Evolutionary conservation across 2,329 filamentous ascomycete genomes (phyloP).

Genomic region (Fusarium newnesense): DNA sequence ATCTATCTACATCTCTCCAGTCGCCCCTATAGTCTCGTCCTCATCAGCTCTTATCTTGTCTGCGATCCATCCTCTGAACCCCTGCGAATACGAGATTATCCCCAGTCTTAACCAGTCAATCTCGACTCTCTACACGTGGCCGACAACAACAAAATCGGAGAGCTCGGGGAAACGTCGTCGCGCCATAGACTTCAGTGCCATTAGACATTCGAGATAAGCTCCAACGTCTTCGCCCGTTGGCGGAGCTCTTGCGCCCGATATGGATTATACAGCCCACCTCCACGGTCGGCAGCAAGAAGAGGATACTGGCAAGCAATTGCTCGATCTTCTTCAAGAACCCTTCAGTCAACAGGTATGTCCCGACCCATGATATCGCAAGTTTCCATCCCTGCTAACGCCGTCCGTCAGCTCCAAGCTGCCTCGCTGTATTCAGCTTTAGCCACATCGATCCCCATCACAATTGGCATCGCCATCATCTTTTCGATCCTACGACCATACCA

Average conservation of each 20-base stretch:
- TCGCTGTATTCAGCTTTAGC: constrained; percentile 83
- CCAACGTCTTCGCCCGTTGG: constrained; percentile 39
- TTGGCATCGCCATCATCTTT: constrained; percentile 81
- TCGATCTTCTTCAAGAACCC: constrained; percentile 61
- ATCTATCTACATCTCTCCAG: background rate
- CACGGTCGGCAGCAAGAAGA: constrained; percentile 24
- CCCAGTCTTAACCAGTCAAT: constrained; percentile 1
- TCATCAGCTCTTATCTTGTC: constrained; percentile 9
- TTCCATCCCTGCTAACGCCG: constrained; percentile 9
- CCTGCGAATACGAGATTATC: constrained; percentile 33
- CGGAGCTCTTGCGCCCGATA: constrained; percentile 39
- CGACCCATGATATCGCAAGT: background rate
- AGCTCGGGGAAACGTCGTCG: background rate
- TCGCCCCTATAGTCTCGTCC: constrained; percentile 4
- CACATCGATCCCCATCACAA: constrained; percentile 80
- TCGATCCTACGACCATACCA: constrained; percentile 92
- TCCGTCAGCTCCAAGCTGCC: constrained; percentile 39
- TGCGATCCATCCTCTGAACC: constrained; percentile 4
- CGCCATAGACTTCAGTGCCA: background rate
- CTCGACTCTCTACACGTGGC: constrained; percentile 7
- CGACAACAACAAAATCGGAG: background rate
- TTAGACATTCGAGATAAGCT: constrained; percentile 13
- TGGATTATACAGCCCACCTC: constrained; percentile 35
- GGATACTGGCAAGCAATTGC: constrained; percentile 56
- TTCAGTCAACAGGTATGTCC: constrained; percentile 58